Conservation (phyloP, 768 basidiomycete genomes). For the Boletus pseudopeckii region DNA sequence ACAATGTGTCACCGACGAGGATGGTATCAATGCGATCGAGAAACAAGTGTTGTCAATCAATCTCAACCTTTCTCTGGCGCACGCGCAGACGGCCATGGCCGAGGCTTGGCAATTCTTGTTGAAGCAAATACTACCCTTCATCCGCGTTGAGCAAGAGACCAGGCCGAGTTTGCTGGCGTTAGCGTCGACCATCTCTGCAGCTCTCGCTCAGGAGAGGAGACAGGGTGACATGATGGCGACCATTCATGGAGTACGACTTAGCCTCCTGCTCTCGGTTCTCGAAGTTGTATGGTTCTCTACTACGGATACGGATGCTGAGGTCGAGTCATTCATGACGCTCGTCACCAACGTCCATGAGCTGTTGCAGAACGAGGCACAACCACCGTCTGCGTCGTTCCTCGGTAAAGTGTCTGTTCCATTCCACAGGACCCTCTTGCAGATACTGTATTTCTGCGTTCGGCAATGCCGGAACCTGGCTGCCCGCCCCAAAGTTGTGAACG, state of each 20-base stretch:
- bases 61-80: conserved; percentile 80
- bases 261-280: conserved; percentile 70
- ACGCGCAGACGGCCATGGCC: conserved; percentile 70
- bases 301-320: conserved; percentile 50
- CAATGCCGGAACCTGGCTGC: conserved; percentile 53
- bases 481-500: conserved; percentile 48
- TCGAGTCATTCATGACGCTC: conserved; percentile 58
- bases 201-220: conserved; percentile 64
- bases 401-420: conserved; percentile 62
- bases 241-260: conserved; percentile 73
- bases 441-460: conserved; percentile 72
- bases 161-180: conserved; percentile 54
- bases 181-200: conserved; percentile 61
- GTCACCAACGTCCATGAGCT: conserved; percentile 60
- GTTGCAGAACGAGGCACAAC: conserved; percentile 69
- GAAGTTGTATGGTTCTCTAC: conserved; percentile 77
- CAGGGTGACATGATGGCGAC: conserved; percentile 82
- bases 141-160: conserved; percentile 57
- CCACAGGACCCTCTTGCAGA: conserved; percentile 77
- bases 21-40: conserved; percentile 48
- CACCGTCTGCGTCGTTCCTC: conserved; percentile 70
- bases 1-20: conserved; percentile 32
- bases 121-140: conserved; percentile 57
- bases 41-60: conserved; percentile 71
- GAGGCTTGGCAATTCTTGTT: conserved; percentile 78